Conservation (phyloP, 2,329 filamentous ascomycete genomes). For the Colletotrichum costaricense region DNA sequence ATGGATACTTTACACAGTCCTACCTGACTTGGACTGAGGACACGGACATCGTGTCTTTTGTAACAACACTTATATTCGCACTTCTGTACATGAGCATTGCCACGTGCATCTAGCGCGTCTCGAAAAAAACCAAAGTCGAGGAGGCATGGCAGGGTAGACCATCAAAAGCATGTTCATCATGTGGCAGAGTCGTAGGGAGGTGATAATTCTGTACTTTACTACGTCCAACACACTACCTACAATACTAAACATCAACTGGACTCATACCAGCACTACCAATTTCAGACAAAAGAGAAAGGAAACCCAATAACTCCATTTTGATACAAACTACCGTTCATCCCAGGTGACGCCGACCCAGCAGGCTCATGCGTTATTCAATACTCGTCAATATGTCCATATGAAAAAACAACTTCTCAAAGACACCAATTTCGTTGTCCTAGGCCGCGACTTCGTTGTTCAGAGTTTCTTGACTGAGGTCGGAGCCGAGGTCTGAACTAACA, state of each 20-base stretch:
- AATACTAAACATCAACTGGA: background rate
- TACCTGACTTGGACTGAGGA: background rate
- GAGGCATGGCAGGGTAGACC: too few species aligned
- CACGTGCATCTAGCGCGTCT: background rate
- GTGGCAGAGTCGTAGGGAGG: background rate
- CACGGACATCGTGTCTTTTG: background rate
- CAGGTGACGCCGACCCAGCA: background rate
- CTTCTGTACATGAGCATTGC: background rate
- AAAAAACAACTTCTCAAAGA: background rate
- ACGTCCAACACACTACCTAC: background rate
- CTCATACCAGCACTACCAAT: background rate
- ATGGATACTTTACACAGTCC: background rate
- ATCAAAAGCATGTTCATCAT: background rate
- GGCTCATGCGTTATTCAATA: background rate
- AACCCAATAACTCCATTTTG: conserved; percentile 7
- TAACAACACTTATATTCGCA: background rate
- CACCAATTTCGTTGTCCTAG: background rate
- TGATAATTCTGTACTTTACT: conserved; percentile 1
- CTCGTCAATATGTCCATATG: background rate
- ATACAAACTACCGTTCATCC: conserved; percentile 18
- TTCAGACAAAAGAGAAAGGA: conserved; percentile 19
- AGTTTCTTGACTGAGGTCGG: conserved; percentile 36
- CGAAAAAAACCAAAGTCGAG: background rate
- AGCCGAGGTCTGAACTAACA: conserved; percentile 17
- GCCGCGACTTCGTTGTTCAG: conserved; percentile 41